Conservation (phyloP, 2,329 filamentous ascomycete genomes). For the Leptodontidium sp. region DNA sequence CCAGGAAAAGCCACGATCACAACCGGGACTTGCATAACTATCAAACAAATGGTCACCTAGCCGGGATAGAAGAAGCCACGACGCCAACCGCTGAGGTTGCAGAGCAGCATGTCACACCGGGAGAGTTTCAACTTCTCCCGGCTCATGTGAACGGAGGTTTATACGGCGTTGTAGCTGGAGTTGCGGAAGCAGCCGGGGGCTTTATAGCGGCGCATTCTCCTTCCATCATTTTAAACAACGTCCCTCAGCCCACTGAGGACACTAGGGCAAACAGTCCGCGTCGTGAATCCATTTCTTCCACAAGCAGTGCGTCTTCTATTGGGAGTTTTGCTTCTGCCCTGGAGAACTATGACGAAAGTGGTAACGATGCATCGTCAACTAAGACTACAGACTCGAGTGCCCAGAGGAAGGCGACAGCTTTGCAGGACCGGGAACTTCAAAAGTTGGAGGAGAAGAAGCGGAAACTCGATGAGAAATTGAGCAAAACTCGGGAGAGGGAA, state of each 20-base stretch:
- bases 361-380: conserved; percentile 43
- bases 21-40: conserved; percentile 46
- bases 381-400: conserved; percentile 51
- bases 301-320: conserved; percentile 55
- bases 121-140: conserved; percentile 29
- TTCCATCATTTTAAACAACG: conserved; percentile 36
- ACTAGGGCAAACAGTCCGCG: conserved; percentile 27
- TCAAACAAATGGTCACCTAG: conserved; percentile 44
- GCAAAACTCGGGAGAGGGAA: conserved; percentile 60
- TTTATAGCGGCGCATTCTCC: conserved; percentile 51
- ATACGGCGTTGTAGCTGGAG: conserved; percentile 63
- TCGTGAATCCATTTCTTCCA: conserved; percentile 41
- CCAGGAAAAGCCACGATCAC: conserved; percentile 36
- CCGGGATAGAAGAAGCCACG: conserved; percentile 38
- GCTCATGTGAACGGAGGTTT: conserved; percentile 52
- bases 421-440: conserved; percentile 69
- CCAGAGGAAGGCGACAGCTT: conserved; percentile 43
- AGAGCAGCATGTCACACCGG: conserved; percentile 15
- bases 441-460: conserved; percentile 68
- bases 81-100: conserved; percentile 19
- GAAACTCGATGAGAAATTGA: conserved; percentile 69
- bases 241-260: conserved; percentile 43
- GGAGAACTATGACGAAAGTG: conserved; percentile 39
- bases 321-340: conserved; percentile 59
- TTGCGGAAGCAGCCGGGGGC: conserved; percentile 59